These are phyloP conservation scores for Phytophthora foliorum DNA, from an alignment of 352 stramenopile species.

Conservation along the genomic window DNA sequence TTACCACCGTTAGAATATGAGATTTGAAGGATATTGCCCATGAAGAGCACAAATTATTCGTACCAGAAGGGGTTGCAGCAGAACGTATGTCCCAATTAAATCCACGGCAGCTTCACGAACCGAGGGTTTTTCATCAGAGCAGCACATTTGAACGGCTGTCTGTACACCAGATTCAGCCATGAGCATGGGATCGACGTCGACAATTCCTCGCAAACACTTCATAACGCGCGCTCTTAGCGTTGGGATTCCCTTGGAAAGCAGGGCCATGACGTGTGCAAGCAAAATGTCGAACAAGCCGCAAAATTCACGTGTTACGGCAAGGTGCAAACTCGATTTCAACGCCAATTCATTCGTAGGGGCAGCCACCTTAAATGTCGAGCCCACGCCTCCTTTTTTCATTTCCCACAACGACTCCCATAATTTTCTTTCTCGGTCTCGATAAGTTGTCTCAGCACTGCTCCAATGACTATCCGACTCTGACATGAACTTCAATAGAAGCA, in stretches of 20 bases:
- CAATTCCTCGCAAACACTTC: slow-evolving; percentile 78
- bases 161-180: slow-evolving; percentile 79
- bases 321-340: slow-evolving; percentile 53
- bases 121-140: slow-evolving; percentile 80
- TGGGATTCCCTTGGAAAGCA: slow-evolving; percentile 77
- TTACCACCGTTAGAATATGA: slow-evolving; percentile 6
- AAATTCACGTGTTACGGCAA: slow-evolving; percentile 69
- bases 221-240: slow-evolving; percentile 82
- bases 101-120: slow-evolving; percentile 88
- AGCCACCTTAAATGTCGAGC: slow-evolving; percentile 56
- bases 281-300: slow-evolving; percentile 76
- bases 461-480: slow-evolving; percentile 30
- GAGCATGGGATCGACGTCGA: slow-evolving; percentile 87
- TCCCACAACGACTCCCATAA: slow-evolving; percentile 71
- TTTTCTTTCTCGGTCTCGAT: slow-evolving; percentile 32
- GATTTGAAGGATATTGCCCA: neutral
- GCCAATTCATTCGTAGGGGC: slow-evolving; percentile 55
- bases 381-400: slow-evolving; percentile 33
- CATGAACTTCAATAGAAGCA: slow-evolving; percentile 74
- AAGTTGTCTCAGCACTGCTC: slow-evolving; percentile 7
- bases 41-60: slow-evolving; percentile 14
- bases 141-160: slow-evolving; percentile 69
- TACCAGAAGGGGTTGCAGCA: slow-evolving; percentile 81
- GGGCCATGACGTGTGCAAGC: slow-evolving; percentile 76
- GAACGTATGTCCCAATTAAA: slow-evolving; percentile 86